phyloP scores from a whole-genome alignment of 805 yeast genomes.

The Lipomyces yamanashiensis region DNA sequence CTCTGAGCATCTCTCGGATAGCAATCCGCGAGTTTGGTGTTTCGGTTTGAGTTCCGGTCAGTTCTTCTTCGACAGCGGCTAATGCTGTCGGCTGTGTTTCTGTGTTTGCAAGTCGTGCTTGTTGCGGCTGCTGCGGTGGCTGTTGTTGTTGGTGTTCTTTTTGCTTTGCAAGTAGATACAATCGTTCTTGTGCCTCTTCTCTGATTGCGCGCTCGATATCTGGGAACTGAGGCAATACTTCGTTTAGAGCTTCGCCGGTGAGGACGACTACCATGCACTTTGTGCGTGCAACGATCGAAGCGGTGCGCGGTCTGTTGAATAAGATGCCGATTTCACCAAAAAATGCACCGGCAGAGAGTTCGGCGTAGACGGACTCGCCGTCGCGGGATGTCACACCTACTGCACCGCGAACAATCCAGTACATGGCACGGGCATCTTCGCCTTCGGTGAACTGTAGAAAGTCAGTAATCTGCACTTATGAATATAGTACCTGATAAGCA shows the following conservation, averaged over 20 bases:
- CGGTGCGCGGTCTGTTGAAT: slow-evolving; percentile 76
- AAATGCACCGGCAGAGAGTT: slow-evolving; percentile 67
- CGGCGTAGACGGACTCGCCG: slow-evolving; percentile 76
- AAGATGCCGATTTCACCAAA: slow-evolving; percentile 82
- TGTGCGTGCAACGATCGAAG: slow-evolving; percentile 73
- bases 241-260: slow-evolving; percentile 64
- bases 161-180: slow-evolving; percentile 71
- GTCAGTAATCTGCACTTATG: not conserved
- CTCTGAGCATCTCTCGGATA: slow-evolving; percentile 61
- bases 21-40: slow-evolving; percentile 21
- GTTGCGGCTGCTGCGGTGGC: not conserved
- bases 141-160: slow-evolving; percentile 37
- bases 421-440: slow-evolving; percentile 75
- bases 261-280: slow-evolving; percentile 70
- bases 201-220: slow-evolving; percentile 67
- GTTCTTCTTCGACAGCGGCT: not conserved
- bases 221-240: slow-evolving; percentile 67
- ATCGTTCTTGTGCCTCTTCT: slow-evolving; percentile 78
- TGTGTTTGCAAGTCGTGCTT: not conserved
- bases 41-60: slow-evolving; percentile 9
- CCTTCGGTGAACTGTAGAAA: slow-evolving; percentile 56
- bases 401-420: slow-evolving; percentile 76
- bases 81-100: slow-evolving; percentile 1
- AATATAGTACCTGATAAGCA: not conserved
- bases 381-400: slow-evolving; percentile 79